A percentile compares a stretch with the other conserved stretches of the same genome.
Conservation (phyloP, 257 asterid species). For the Ajuga chamaepitys region DNA sequence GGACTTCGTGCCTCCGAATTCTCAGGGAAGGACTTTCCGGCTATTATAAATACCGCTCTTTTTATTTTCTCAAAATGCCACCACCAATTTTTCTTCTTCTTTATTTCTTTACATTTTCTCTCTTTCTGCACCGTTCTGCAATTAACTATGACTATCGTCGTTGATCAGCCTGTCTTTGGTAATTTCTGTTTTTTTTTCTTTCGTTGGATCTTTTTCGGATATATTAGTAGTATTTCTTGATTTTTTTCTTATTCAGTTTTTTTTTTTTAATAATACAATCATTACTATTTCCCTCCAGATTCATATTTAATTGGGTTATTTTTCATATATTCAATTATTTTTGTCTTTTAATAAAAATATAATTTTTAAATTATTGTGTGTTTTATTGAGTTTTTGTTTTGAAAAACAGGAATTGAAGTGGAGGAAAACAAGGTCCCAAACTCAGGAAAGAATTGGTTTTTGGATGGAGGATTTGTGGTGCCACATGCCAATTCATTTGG, state of each 20-base stretch:
- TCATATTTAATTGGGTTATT: not conserved
- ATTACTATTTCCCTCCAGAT: conserved; percentile 5
- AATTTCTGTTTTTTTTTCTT: not conserved
- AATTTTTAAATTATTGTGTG: not conserved
- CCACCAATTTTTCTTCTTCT: not conserved
- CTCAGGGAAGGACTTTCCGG: conserved; percentile 94
- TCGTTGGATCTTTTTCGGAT: not conserved
- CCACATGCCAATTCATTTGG: conserved; percentile 80
- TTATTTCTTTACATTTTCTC: not conserved
- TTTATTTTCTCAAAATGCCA: conserved; percentile 13
- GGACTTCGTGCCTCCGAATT: conserved; percentile 58
- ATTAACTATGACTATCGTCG: conserved; percentile 55
- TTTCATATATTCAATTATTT: not conserved
- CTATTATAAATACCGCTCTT: conserved; percentile 55
- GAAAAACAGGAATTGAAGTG: conserved; percentile 37
- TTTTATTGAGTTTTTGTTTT: not conserved
- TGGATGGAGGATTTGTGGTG: conserved; percentile 51
- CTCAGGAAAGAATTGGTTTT: conserved; percentile 33
- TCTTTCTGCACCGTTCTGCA: not conserved
- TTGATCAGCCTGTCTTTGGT: conserved; percentile 49
- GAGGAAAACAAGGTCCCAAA: conserved; percentile 28
- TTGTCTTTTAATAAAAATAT: too few species aligned
- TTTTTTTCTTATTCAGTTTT: not conserved
- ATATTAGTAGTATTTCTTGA: not conserved
- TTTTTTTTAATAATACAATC: not conserved